Conservation (phyloP, 2,329 filamentous ascomycete species). For the Trichoderma oligosporum region DNA sequence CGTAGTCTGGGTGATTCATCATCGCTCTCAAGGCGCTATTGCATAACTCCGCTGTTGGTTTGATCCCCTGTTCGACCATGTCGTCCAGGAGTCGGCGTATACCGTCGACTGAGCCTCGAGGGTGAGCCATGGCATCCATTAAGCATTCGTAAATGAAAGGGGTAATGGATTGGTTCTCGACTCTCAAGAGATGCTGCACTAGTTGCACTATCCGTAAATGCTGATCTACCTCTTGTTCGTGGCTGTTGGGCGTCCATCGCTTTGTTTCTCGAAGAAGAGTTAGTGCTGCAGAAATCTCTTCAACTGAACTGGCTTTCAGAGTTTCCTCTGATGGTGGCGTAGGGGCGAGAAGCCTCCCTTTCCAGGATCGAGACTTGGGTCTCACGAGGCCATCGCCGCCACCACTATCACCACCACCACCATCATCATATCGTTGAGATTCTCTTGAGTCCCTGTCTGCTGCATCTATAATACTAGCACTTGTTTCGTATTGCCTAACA, state of each 20-base stretch:
- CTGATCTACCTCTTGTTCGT: constrained; percentile 25
- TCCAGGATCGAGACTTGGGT: background rate
- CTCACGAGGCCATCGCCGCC: background rate
- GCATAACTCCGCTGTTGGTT: constrained; percentile 63
- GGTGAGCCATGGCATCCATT: constrained; percentile 66
- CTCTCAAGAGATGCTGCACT: constrained; percentile 55
- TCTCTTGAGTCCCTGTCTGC: background rate
- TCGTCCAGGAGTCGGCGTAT: constrained; percentile 65
- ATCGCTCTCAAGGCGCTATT: constrained; percentile 69
- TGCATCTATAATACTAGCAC: background rate
- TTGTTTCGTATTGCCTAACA: constrained; percentile 24
- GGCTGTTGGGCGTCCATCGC: constrained; percentile 21
- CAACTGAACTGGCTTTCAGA: constrained; percentile 22
- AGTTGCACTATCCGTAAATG: constrained; percentile 37
- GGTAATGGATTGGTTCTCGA: constrained; percentile 53
- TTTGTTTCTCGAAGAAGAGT: constrained; percentile 26
- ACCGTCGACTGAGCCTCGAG: constrained; percentile 62
- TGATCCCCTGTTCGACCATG: constrained; percentile 60
- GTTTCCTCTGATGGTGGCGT: constrained; percentile 23
- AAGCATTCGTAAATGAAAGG: constrained; percentile 67
- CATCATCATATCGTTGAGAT: background rate
- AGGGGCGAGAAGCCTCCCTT: constrained; percentile 22
- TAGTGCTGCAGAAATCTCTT: constrained; percentile 31
- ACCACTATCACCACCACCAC: background rate
- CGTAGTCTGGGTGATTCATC: constrained; percentile 80